These are phyloP conservation scores for Phialophora expanda DNA, from an alignment of 2,329 filamentous ascomycete species.

Conservation along the genomic window DNA sequence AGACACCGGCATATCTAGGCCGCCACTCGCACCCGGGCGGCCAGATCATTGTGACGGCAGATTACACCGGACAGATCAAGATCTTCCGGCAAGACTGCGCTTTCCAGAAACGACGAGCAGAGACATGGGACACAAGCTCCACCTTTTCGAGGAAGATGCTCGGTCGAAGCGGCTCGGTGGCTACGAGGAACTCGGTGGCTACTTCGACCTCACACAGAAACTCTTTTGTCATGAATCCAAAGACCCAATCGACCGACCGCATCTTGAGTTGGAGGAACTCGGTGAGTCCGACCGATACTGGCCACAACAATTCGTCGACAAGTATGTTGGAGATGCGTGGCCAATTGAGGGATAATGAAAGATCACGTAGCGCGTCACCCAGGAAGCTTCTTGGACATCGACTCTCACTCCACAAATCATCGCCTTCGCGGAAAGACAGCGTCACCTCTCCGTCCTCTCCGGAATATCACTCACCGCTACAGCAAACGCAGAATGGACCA, in stretches of 20 bases:
- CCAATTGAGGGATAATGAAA: slow-evolving; percentile 24
- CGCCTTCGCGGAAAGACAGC: slow-evolving; percentile 24
- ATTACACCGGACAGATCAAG: slow-evolving; percentile 86
- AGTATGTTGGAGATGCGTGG: slow-evolving; percentile 30
- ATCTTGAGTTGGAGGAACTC: slow-evolving; percentile 88
- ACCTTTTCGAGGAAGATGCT: slow-evolving; percentile 73
- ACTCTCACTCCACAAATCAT: slow-evolving; percentile 26
- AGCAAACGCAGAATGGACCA: slow-evolving; percentile 29
- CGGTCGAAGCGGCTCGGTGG: slow-evolving; percentile 61
- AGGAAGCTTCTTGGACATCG: slow-evolving; percentile 31
- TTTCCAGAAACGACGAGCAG: slow-evolving; percentile 74
- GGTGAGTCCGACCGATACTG: slow-evolving; percentile 59
- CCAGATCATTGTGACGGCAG: slow-evolving; percentile 90
- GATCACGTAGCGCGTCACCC: slow-evolving; percentile 35
- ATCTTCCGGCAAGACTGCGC: slow-evolving; percentile 96
- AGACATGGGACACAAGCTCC: slow-evolving; percentile 78
- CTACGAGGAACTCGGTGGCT: slow-evolving; percentile 58
- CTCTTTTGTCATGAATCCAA: slow-evolving; percentile 43
- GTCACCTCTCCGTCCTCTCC: slow-evolving; percentile 16
- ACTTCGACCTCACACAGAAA: slow-evolving; percentile 49
- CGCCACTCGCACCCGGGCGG: slow-evolving; percentile 77
- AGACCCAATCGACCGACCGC: slow-evolving; percentile 67
- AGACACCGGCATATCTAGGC: slow-evolving; percentile 77
- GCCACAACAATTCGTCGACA: slow-evolving; percentile 40
- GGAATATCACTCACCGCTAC: slow-evolving; percentile 27